Evolutionary conservation across 257 asterid genomes (phyloP), one percentile per base, ranked within the genome.

Genomic region (Rhazya stricta): DNA sequence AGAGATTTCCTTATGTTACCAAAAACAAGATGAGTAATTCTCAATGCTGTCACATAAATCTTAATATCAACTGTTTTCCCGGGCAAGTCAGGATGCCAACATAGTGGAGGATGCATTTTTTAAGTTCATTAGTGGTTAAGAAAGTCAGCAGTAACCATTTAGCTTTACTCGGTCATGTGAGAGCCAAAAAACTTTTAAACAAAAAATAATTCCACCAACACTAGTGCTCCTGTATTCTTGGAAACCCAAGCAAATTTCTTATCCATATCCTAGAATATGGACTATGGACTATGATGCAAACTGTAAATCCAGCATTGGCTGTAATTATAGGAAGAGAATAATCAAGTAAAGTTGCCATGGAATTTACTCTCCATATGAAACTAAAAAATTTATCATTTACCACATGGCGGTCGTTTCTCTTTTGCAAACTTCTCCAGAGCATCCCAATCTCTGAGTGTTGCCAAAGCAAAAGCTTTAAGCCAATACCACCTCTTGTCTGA

Each of bases 401-500:
- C 98, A 78, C 85, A 85, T n/a, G 99, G 97, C 34, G 99, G 97
- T 72, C 87, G 86, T 81, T 83, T 94, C 89, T 94, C 99, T 83
- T 90, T 92, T 34, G 97, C 91, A 74, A 92, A 94, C 65, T 84
- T 89, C 79, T 94, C 99, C 68, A 94, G 81, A 65, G 97, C 92
- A 80, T 87, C 96, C 99, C 99, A 94, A 76, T 90, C 97, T 77
- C 96, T 84, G 73, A 87, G 87, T 79, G 99, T 94, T 73, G 95
- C 97, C 86, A 94, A 86, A 66, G 99, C 97, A 75, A 94, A 89
- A 68, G 84, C 94, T 83, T 95, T 95, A 61, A 95, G 99, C 99
- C 99, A 92, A 83, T 95, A 95, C 98, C 98, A 95, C 45, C 97
- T 83, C 87, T 92, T 94, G 72, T 94, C 99, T 0, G 98, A 91